A percentile compares a stretch with the other conserved stretches of the same genome.
Evolutionary conservation across 768 basidiomycete genomes (phyloP).

Genomic region (Chalciporus piperatus): DNA sequence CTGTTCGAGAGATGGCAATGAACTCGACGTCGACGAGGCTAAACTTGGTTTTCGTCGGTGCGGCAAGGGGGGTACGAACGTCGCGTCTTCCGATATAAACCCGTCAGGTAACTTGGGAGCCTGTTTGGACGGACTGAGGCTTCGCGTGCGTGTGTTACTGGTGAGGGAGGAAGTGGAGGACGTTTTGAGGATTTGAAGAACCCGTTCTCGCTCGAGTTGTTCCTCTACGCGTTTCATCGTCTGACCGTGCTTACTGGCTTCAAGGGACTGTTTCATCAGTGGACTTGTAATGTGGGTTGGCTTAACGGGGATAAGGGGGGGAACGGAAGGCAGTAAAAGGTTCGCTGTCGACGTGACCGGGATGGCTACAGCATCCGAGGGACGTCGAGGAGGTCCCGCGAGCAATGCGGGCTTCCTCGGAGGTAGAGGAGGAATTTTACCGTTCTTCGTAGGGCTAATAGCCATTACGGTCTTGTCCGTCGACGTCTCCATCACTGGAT

Average conservation of each 20-base stretch:
- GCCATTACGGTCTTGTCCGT: slow-evolving; percentile 7
- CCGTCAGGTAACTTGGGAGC: slow-evolving; percentile 4
- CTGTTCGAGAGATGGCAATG: slow-evolving; percentile 38
- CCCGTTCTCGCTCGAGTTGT: slow-evolving; percentile 64
- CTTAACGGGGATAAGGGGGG: slow-evolving; percentile 24
- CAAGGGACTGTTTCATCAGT: slow-evolving; percentile 70
- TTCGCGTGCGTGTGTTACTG: slow-evolving; percentile 24
- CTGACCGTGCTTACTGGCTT: slow-evolving; percentile 71
- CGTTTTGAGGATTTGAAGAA: slow-evolving; percentile 69
- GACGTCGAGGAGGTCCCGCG: slow-evolving; percentile 16
- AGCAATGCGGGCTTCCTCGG: slow-evolving; percentile 36
- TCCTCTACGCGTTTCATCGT: slow-evolving; percentile 67
- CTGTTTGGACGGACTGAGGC: slow-evolving; percentile 30
- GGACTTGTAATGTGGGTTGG: slow-evolving; percentile 53
- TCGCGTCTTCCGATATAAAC: slow-evolving; percentile 20
- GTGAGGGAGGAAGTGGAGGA: slow-evolving; percentile 27
- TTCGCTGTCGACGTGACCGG: slow-evolving; percentile 2
- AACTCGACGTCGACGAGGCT: slow-evolving; percentile 34
- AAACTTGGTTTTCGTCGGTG: slow-evolving; percentile 35
- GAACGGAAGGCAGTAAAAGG: slow-evolving; percentile 3
- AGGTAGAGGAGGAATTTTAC: slow-evolving; percentile 29
- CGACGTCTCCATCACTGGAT: neutral
- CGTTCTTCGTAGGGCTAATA: slow-evolving; percentile 7
- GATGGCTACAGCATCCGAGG: slow-evolving; percentile 13
- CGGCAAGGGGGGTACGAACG: slow-evolving; percentile 33